Percentiles rank a stretch among this genome's conserved stretches.
phyloP scores from a whole-genome alignment of 352 stramenopile genomes.

The Plasmopara muralis region DNA sequence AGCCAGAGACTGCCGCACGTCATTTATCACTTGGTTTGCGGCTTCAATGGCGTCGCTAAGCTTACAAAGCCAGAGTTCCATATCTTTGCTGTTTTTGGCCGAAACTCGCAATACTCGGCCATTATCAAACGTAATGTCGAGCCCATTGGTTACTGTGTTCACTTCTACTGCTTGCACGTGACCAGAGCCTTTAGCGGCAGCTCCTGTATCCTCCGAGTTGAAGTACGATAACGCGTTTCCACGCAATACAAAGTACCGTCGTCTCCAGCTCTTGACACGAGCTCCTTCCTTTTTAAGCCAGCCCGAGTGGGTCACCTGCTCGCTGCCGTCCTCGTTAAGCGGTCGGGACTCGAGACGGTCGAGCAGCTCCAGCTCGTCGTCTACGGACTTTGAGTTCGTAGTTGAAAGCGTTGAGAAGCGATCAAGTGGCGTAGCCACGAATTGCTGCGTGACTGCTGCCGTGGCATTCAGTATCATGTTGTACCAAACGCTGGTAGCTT shows the following conservation, averaged over 20 bases:
- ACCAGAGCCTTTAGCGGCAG: slow-evolving; percentile 71
- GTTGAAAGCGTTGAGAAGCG: slow-evolving; percentile 44
- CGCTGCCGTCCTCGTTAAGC: slow-evolving; percentile 31
- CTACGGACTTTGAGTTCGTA: slow-evolving; percentile 8
- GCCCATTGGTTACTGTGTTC: slow-evolving; percentile 48
- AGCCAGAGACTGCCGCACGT: slow-evolving; percentile 48
- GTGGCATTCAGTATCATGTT: slow-evolving; percentile 70
- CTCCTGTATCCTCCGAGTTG: slow-evolving; percentile 66
- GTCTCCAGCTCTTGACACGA: slow-evolving; percentile 77
- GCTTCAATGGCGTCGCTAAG: slow-evolving; percentile 68
- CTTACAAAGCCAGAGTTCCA: slow-evolving; percentile 70
- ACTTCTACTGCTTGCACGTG: slow-evolving; percentile 73
- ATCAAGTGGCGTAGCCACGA: slow-evolving; percentile 16
- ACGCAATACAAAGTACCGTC: slow-evolving; percentile 69
- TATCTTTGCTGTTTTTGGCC: slow-evolving; percentile 48
- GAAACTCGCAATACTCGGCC: slow-evolving; percentile 65
- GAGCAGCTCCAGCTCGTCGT: slow-evolving; percentile 49
- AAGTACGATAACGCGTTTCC: slow-evolving; percentile 80
- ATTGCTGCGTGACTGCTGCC: slow-evolving; percentile 13
- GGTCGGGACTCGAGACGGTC: slow-evolving; percentile 50
- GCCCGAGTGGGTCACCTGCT: slow-evolving; percentile 60
- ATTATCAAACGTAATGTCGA: slow-evolving; percentile 76
- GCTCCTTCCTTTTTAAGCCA: slow-evolving; percentile 78
- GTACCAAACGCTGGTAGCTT: slow-evolving; percentile 67
- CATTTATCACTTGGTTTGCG: slow-evolving; percentile 47